These are phyloP conservation scores for Citrus maxima DNA, from an alignment of 345 rosid species.

Conservation along the genomic window DNA sequence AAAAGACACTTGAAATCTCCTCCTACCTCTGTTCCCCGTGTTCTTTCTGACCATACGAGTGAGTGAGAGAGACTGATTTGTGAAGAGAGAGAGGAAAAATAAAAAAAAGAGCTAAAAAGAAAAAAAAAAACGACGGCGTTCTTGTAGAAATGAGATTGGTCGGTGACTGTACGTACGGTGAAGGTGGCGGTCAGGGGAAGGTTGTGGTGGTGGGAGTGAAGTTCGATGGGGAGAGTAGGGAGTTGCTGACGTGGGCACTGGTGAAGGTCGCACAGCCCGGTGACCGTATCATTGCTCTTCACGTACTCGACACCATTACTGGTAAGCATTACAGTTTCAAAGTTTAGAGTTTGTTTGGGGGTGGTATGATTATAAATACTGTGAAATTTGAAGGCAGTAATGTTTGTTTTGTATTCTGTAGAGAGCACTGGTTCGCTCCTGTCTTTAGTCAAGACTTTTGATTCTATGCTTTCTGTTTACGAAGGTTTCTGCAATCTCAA, in stretches of 20 bases:
- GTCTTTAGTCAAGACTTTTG: slow-evolving; percentile 72
- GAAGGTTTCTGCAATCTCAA: slow-evolving; percentile 98
- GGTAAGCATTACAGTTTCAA: slow-evolving; percentile 16
- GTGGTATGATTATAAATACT: not conserved
- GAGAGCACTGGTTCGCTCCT: slow-evolving; percentile 72
- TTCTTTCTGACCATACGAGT: not conserved
- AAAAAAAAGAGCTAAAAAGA: not conserved
- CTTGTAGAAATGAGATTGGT: slow-evolving; percentile 33
- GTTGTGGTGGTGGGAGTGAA: slow-evolving; percentile 78
- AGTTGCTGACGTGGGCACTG: slow-evolving; percentile 82
- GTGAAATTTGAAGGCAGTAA: not conserved
- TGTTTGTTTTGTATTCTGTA: slow-evolving; percentile 17
- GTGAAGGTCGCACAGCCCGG: slow-evolving; percentile 81
- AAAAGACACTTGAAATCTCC: not conserved
- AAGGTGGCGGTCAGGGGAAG: slow-evolving; percentile 18
- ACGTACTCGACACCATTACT: slow-evolving; percentile 58
- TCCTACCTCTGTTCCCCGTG: not conserved
- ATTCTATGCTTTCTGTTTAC: slow-evolving; percentile 68
- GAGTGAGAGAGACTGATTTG: not conserved
- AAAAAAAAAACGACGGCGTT: slow-evolving; percentile 18
- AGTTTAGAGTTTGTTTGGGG: not conserved
- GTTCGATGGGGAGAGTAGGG: slow-evolving; percentile 65
- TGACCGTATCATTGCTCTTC: slow-evolving; percentile 83
- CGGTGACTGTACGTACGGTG: slow-evolving; percentile 25
- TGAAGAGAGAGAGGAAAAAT: not conserved